Evolutionary conservation across 2,329 filamentous ascomycete species (phyloP).

Genomic region (Sarocladiaceae sp.): DNA sequence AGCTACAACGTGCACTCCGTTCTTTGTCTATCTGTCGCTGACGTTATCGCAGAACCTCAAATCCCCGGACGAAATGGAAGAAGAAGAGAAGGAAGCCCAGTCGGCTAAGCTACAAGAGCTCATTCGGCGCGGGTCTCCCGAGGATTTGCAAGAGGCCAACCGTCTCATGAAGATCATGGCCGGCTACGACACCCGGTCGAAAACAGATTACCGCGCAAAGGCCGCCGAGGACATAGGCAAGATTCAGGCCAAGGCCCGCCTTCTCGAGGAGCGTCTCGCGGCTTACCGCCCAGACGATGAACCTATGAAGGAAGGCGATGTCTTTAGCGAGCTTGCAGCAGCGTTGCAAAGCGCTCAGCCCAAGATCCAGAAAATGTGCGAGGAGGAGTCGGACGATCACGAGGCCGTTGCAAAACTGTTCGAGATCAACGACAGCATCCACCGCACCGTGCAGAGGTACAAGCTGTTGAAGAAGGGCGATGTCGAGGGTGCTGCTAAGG

Average conservation of each 20-base stretch:
- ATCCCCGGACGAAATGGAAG: slow-evolving; percentile 97
- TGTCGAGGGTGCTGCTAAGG: slow-evolving; percentile 71
- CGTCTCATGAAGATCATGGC: slow-evolving; percentile 99
- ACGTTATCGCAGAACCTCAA: slow-evolving; percentile 69
- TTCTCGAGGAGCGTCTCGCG: slow-evolving; percentile 89
- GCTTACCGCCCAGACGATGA: slow-evolving; percentile 75
- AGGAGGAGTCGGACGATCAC: slow-evolving; percentile 94
- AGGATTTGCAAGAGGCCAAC: slow-evolving; percentile 94
- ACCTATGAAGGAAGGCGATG: slow-evolving; percentile 57
- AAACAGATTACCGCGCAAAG: slow-evolving; percentile 96
- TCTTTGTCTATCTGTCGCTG: neutral
- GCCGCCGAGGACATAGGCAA: slow-evolving; percentile 91
- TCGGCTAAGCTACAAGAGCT: slow-evolving; percentile 97
- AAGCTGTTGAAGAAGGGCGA: slow-evolving; percentile 96
- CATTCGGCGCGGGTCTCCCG: slow-evolving; percentile 83
- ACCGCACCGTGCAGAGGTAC: slow-evolving; percentile 91
- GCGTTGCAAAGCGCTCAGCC: slow-evolving; percentile 89
- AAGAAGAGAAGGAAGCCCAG: slow-evolving; percentile 89
- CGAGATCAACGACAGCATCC: slow-evolving; percentile 98
- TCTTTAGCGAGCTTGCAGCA: slow-evolving; percentile 78
- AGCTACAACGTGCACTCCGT: slow-evolving; percentile 37
- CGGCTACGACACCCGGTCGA: slow-evolving; percentile 88
- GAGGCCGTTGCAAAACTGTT: slow-evolving; percentile 93
- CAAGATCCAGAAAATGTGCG: slow-evolving; percentile 99
- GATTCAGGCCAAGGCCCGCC: slow-evolving; percentile 89